Evolutionary conservation across 164 flowering plant genomes (phyloP).

Genomic region (Magnolia sinica): DNA sequence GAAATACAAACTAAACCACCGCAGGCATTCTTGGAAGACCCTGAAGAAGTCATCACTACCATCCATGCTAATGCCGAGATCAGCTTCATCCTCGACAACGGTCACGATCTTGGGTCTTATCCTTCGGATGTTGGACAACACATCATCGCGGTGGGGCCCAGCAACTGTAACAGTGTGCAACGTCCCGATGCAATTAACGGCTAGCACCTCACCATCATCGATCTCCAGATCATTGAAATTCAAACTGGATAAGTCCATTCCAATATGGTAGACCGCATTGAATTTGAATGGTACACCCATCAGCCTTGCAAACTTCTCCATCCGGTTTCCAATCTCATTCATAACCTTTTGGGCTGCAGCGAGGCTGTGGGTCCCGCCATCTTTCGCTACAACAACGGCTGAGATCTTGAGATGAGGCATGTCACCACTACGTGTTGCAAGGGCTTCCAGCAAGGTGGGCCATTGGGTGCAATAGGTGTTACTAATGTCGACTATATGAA

Average conservation of each 20-base stretch:
- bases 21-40: slow-evolving; percentile 66
- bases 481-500: slow-evolving; percentile 82
- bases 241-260: slow-evolving; percentile 54
- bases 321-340: slow-evolving; percentile 72
- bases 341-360: slow-evolving; percentile 54
- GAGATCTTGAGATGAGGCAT: slow-evolving; percentile 80
- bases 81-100: slow-evolving; percentile 88
- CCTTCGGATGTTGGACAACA: slow-evolving; percentile 47
- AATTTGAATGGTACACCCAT: slow-evolving; percentile 97
- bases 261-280: slow-evolving; percentile 49
- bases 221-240: slow-evolving; percentile 46
- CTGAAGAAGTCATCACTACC: slow-evolving; percentile 53
- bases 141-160: slow-evolving; percentile 36
- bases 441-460: slow-evolving; percentile 91
- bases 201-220: slow-evolving; percentile 68
- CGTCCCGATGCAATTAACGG: slow-evolving; percentile 63
- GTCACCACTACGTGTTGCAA: slow-evolving; percentile 83
- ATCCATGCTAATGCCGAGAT: slow-evolving; percentile 52
- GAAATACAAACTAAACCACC: slow-evolving; percentile 79
- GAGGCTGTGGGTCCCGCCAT: slow-evolving; percentile 19
- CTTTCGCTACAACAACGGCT: slow-evolving; percentile 36
- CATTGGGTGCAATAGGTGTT: slow-evolving; percentile 95
- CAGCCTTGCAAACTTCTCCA: slow-evolving; percentile 93
- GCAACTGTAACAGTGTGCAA: slow-evolving; percentile 41
- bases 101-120: slow-evolving; percentile 74